Percentiles rank a stretch among this genome's conserved stretches.
phyloP scores from a whole-genome alignment of 352 stramenopile genomes.

The Phytophthora citrophthora region DNA sequence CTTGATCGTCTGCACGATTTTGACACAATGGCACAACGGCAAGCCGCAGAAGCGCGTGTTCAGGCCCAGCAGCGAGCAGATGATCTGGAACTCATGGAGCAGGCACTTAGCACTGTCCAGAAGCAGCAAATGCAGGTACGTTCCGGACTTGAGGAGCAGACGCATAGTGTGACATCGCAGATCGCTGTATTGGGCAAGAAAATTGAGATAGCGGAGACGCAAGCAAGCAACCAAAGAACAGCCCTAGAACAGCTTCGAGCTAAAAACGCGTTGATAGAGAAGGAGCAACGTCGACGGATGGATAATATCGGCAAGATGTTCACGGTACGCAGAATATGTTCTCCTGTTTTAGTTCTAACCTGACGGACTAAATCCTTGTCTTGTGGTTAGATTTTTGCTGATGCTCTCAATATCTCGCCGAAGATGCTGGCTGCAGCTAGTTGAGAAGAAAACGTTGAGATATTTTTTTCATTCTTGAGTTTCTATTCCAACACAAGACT shows the following conservation, averaged over 20 bases:
- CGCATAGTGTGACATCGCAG: conserved; percentile 47
- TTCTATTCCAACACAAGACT: conserved; percentile 37
- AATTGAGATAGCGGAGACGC: conserved; percentile 58
- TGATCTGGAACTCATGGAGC: conserved; percentile 79
- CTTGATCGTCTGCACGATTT: conserved; percentile 64
- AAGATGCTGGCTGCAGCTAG: conserved; percentile 25
- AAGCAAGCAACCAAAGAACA: conserved; percentile 39
- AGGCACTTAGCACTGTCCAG: conserved; percentile 68
- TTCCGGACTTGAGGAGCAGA: conserved; percentile 60
- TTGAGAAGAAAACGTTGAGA: conserved; percentile 9
- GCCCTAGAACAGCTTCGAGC: conserved; percentile 58
- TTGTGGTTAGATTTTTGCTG: conserved; percentile 62
- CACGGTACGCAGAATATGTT: conserved; percentile 42
- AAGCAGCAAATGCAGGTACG: conserved; percentile 69
- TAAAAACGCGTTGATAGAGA: conserved; percentile 65
- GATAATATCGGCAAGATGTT: conserved; percentile 84
- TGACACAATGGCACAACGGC: conserved; percentile 48
- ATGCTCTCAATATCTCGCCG: conserved; percentile 69
- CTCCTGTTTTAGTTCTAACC: not conserved
- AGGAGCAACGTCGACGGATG: conserved; percentile 72
- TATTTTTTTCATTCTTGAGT: conserved; percentile 3
- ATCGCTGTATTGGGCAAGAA: conserved; percentile 58
- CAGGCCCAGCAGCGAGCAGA: conserved; percentile 67
- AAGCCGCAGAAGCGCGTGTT: conserved; percentile 45
- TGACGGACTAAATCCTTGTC: conserved; percentile 7